These are phyloP conservation scores for Ustilago esculenta DNA, from an alignment of 1,284 basidiomycete species.

Conservation along the genomic window DNA sequence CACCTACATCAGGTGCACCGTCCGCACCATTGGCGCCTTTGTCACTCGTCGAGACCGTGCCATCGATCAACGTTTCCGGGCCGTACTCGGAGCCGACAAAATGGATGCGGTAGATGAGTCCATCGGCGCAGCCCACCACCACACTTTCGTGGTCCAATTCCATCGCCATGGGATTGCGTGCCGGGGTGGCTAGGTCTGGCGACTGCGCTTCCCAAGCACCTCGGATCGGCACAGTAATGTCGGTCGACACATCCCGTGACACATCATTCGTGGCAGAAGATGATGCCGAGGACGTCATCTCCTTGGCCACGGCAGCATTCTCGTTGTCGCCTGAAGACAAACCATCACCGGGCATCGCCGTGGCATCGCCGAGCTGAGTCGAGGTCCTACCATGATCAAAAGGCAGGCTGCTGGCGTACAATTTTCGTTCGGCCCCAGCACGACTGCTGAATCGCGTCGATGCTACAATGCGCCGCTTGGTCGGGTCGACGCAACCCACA, in stretches of 20 bases:
- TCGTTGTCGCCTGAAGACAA: slow-evolving; percentile 1
- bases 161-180: slow-evolving; percentile 59
- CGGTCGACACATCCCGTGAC: neutral
- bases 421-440: slow-evolving; percentile 76
- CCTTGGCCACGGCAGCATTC: neutral
- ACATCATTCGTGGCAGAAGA: too few species aligned
- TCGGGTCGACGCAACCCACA: slow-evolving; percentile 53
- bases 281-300: neutral
- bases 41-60: neutral
- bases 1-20: slow-evolving; percentile 23
- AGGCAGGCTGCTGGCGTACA: slow-evolving; percentile 59
- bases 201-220: slow-evolving; percentile 54
- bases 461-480: slow-evolving; percentile 77
- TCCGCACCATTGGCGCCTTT: slow-evolving; percentile 1
- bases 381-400: slow-evolving; percentile 43
- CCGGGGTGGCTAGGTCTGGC: slow-evolving; percentile 30
- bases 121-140: slow-evolving; percentile 58
- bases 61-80: slow-evolving; percentile 16
- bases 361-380: slow-evolving; percentile 11
- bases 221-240: slow-evolving; percentile 37
- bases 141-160: slow-evolving; percentile 57
- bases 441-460: slow-evolving; percentile 84
- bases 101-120: slow-evolving; percentile 54
- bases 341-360: neutral
- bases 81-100: slow-evolving; percentile 54